phyloP scores from a whole-genome alignment of 768 basidiomycete species.

The Lentinula sp. region DNA sequence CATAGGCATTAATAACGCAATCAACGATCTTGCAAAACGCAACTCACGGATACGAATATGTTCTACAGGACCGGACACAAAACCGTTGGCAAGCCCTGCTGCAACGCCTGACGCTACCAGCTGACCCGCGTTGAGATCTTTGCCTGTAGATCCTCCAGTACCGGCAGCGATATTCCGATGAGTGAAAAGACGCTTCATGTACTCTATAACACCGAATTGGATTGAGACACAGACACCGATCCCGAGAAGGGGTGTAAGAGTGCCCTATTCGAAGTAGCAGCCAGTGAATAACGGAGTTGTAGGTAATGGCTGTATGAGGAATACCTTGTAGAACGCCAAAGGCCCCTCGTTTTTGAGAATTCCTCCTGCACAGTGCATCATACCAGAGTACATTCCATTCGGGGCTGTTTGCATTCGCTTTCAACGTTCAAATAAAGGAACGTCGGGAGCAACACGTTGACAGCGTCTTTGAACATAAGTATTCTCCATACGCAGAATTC shows the following conservation, averaged over 20 bases:
- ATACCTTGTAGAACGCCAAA: constrained; percentile 90
- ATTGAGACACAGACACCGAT: constrained; percentile 96
- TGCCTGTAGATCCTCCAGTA: constrained; percentile 60
- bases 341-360: constrained; percentile 91
- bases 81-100: constrained; percentile 86
- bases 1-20: constrained; percentile 7
- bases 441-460: neutral
- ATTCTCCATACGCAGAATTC: neutral
- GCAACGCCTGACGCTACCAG: constrained; percentile 72
- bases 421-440: neutral
- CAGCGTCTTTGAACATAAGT: constrained; percentile 10
- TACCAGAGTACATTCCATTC: constrained; percentile 82
- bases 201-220: constrained; percentile 89
- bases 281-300: neutral
- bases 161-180: constrained; percentile 53
- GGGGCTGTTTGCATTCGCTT: constrained; percentile 94
- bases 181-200: constrained; percentile 75
- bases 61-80: constrained; percentile 95
- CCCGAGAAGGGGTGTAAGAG: constrained; percentile 82
- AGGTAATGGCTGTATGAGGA: neutral
- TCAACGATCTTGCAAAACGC: neutral
- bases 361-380: constrained; percentile 85
- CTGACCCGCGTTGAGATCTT: constrained; percentile 53
- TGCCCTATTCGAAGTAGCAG: constrained; percentile 51
- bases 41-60: constrained; percentile 91